Evolutionary conservation across 2,329 filamentous ascomycete species (phyloP).

Genomic region (Lachnellula willkommii): DNA sequence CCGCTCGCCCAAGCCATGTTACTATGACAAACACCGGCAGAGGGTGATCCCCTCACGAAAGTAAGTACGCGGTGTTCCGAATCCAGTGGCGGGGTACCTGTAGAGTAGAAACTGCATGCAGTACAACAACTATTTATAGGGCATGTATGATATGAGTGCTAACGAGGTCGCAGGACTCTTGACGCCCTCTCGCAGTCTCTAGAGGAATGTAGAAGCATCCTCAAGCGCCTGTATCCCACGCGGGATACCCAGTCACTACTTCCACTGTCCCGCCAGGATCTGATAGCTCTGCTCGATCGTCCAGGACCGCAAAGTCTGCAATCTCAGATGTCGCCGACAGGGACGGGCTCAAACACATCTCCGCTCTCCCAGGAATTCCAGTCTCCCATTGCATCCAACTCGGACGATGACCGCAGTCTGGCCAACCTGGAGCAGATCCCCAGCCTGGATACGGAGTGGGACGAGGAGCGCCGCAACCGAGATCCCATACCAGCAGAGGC

Average conservation of each 20-base stretch:
- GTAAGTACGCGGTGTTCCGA: conserved; percentile 41
- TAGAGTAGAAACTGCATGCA: too few relatives aligned
- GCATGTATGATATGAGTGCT: conserved; percentile 5
- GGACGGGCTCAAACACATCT: conserved; percentile 50
- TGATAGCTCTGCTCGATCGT: conserved; percentile 52
- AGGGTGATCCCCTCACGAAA: conserved; percentile 73
- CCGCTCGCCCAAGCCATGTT: conserved; percentile 70
- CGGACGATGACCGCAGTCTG: conserved; percentile 41
- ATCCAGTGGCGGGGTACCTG: conserved; percentile 5
- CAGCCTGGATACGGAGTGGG: conserved; percentile 57
- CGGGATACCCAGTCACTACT: conserved; percentile 48
- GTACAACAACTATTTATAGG: neutral
- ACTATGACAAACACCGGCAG: conserved; percentile 76
- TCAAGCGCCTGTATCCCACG: conserved; percentile 58
- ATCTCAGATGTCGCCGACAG: conserved; percentile 46
- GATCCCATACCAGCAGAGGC: conserved; percentile 58
- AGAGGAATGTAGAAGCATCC: conserved; percentile 59
- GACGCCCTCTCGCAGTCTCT: conserved; percentile 59
- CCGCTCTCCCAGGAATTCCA: conserved; percentile 44
- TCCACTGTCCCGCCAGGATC: conserved; percentile 52
- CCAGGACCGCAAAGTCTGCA: conserved; percentile 25
- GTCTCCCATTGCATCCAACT: conserved; percentile 45
- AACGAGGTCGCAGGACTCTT: conserved; percentile 41
- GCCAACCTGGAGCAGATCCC: conserved; percentile 64
- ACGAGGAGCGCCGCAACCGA: conserved; percentile 54